Conservation (phyloP, 805 yeast species). For the Candida silvatica region DNA sequence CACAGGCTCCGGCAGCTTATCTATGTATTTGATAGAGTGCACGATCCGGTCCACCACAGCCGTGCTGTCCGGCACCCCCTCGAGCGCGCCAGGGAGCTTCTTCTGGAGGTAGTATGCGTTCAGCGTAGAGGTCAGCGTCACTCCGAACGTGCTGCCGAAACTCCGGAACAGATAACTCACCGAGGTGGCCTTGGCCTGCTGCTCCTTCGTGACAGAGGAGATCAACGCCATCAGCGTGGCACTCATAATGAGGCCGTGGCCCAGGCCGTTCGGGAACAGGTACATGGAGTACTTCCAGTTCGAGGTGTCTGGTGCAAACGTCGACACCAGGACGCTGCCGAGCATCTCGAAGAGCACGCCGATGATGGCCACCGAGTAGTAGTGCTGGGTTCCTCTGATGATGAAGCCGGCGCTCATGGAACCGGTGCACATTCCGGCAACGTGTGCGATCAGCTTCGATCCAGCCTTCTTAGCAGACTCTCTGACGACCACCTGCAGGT, state of each 20-base stretch:
- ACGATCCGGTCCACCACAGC: not conserved
- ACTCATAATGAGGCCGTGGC: slow-evolving; percentile 1
- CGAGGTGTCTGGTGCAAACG: not conserved
- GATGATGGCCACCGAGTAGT: slow-evolving; percentile 1
- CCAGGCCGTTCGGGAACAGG: slow-evolving; percentile 1
- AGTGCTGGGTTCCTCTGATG: not conserved
- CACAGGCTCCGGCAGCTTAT: not conserved
- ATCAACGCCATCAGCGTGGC: too few species aligned
- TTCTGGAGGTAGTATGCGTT: slow-evolving; percentile 1
- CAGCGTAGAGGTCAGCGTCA: slow-evolving; percentile 5
- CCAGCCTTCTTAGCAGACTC: slow-evolving; percentile 1
- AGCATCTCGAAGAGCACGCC: slow-evolving; percentile 1
- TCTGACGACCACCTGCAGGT: not conserved
- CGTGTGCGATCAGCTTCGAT: not conserved
- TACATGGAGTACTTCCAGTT: not conserved
- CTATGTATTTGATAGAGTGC: slow-evolving; percentile 1
- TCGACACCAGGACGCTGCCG: not conserved
- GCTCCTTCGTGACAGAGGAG: too few species aligned
- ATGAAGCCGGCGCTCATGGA: slow-evolving; percentile 1
- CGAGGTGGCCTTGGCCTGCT: slow-evolving; percentile 33
- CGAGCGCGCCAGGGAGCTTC: slow-evolving; percentile 1
- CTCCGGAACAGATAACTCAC: slow-evolving; percentile 30
- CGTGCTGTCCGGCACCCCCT: not conserved
- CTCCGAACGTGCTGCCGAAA: slow-evolving; percentile 34
- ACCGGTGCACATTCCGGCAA: slow-evolving; percentile 1